phyloP scores from a whole-genome alignment of 169 alveolate genomes.

The Plasmodium billcollinsi region DNA sequence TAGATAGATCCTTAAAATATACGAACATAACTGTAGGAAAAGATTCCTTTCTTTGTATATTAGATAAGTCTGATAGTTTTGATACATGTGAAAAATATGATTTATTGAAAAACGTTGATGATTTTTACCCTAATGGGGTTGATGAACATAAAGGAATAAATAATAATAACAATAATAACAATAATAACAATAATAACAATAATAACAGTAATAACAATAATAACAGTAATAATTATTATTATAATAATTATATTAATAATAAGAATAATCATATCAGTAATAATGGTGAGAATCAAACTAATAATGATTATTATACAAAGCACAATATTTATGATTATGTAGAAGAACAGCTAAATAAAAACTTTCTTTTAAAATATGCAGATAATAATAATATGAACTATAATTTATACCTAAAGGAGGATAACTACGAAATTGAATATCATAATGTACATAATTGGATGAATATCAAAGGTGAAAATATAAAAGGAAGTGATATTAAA shows the following conservation, averaged over 20 bases:
- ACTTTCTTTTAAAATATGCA: constrained; percentile 34
- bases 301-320: no score
- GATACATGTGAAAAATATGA: background rate
- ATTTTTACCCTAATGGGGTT: constrained; percentile 1
- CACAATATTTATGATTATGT: constrained; percentile 14
- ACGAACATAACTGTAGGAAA: constrained; percentile 69
- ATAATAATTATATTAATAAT: no score
- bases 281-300: no score
- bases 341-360: constrained; percentile 32
- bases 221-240: background rate
- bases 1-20: constrained; percentile 36
- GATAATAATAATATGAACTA: constrained; percentile 19
- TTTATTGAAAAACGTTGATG: constrained; percentile 6
- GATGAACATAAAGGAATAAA: constrained; percentile 34
- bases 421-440: background rate
- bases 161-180: constrained; percentile 23
- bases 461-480: background rate
- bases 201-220: constrained; percentile 4
- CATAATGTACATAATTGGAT: constrained; percentile 6
- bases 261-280: no score
- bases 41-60: constrained; percentile 61
- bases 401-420: constrained; percentile 1
- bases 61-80: constrained; percentile 7
- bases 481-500: background rate
- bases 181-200: background rate